Base-by-base conservation (phyloP, 441 rosid species). In the Gossypium gossypioides region DNA sequence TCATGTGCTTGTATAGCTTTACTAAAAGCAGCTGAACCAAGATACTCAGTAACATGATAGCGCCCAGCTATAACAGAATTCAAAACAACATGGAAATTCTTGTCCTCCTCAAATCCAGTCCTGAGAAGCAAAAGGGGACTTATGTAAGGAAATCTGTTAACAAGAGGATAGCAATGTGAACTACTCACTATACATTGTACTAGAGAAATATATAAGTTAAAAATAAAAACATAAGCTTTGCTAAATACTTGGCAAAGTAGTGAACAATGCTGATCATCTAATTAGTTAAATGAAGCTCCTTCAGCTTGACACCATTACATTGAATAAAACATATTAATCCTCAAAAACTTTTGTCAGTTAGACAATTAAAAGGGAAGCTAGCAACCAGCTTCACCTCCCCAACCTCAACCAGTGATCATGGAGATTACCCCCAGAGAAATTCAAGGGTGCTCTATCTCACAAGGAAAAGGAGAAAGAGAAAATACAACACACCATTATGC, bases 1-100 rank as follows among this genome's bases (percentile, higher is more conserved):
- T 95, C 99, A 82, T 95, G 99, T 40, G 99, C 98, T 85, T 95
- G 99, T 80, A 95, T 86, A 72, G 99, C 98, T 82, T 95, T 95
- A 79, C 99, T 95, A 75, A 95, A 95, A 54, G 97, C 99, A 69
- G 97, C 99, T 19, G 99, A 94, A 25, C 99, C 99, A 80, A 94
- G 93, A 82, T 92, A 90, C 85, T 95, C 99, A 0, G 99, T 92
- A 68, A 95, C 97, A 81, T 95, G 99, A 79, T 92, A 95, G 32
- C 97, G 91, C 72, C 99, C 97, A 66, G 97, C 97, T 50, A 95
- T 79, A 60, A 95, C 95, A 75, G 97, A 95, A 85, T 95, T 95
- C 29, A 92, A 68, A 77, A 89, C 96, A 73, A 92, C 97, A 74
- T 95, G 94, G 79, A 95, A 95, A 83, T 89, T 95, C 86, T 95